A percentile compares a stretch with the other conserved stretches of the same genome.
Conservation (phyloP, 2,329 filamentous ascomycete genomes). For the Fusarium sulawesiense region DNA sequence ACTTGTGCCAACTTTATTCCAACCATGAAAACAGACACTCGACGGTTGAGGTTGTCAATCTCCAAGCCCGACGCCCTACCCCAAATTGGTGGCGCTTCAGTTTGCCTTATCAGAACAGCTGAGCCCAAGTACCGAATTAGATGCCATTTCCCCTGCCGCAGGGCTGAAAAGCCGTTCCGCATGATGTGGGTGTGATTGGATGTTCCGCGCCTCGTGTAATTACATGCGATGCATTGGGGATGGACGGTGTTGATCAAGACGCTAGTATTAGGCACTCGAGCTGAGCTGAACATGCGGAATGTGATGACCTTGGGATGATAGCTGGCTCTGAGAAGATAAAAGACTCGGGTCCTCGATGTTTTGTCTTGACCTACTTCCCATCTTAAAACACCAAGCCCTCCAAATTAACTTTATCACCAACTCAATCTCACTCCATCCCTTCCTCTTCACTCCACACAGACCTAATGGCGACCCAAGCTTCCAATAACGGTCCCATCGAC, state of each 20-base stretch:
- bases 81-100: constrained; percentile 44
- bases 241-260: constrained; percentile 1
- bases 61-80: constrained; percentile 5
- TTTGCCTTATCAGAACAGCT: neutral
- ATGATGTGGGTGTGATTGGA: neutral
- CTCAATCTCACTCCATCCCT: neutral
- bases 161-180: constrained; percentile 38
- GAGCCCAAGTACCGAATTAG: constrained; percentile 33
- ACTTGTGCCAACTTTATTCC: too few relatives aligned
- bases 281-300: neutral
- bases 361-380: too few relatives aligned
- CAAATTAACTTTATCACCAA: neutral
- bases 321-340: neutral
- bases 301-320: neutral
- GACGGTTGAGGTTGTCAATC: neutral
- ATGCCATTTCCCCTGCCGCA: constrained; percentile 22
- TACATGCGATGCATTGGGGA: neutral
- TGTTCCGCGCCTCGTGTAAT: constrained; percentile 16
- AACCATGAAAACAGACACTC: too few relatives aligned
- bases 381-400: neutral
- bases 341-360: neutral
- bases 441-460: neutral
- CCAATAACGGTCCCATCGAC: constrained; percentile 53
- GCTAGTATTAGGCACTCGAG: constrained; percentile 16
- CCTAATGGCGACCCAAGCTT: constrained; percentile 35